A percentile compares a stretch with the other conserved stretches of the same genome.
Conservation (phyloP, 441 rosid genomes). For the Hura crepitans region DNA sequence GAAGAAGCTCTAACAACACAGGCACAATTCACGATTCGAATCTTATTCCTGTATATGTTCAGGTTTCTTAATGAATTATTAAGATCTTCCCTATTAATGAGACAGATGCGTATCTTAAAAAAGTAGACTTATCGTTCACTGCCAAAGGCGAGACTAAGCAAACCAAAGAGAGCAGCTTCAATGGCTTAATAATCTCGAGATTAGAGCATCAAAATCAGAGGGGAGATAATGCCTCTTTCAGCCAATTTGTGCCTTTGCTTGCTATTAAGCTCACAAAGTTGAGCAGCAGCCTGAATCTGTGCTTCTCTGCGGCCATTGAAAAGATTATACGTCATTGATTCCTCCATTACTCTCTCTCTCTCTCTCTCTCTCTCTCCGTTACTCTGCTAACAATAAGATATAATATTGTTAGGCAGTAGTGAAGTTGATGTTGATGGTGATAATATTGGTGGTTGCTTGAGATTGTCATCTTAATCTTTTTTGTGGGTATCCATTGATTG, state of each 20-base stretch:
- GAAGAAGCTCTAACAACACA: slow-evolving; percentile 51
- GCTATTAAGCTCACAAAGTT: slow-evolving; percentile 42
- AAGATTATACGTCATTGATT: slow-evolving; percentile 43
- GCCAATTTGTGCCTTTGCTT: slow-evolving; percentile 58
- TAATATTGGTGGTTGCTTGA: slow-evolving; percentile 50
- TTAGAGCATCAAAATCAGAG: slow-evolving; percentile 63
- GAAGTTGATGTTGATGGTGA: slow-evolving; percentile 19
- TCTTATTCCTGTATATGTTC: slow-evolving; percentile 60
- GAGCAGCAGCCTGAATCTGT: slow-evolving; percentile 55
- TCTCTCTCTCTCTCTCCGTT: background rate
- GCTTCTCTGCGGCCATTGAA: slow-evolving; percentile 45
- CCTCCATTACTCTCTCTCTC: slow-evolving; percentile 48
- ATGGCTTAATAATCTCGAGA: slow-evolving; percentile 54
- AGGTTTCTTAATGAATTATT: background rate
- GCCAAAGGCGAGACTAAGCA: slow-evolving; percentile 81
- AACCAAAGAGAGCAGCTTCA: slow-evolving; percentile 63
- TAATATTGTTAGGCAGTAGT: slow-evolving; percentile 11
- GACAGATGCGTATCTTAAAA: background rate
- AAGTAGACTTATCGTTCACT: slow-evolving; percentile 57
- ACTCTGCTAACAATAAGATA: slow-evolving; percentile 1
- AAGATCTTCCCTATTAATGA: background rate
- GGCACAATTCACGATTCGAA: slow-evolving; percentile 52
- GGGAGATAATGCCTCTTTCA: slow-evolving; percentile 58
- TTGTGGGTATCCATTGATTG: slow-evolving; percentile 78
- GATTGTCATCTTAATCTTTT: slow-evolving; percentile 39